A percentile compares a stretch with the other conserved stretches of the same genome.
Conservation (phyloP, 106 monocot species). For the Alisma plantagoaquatica region DNA sequence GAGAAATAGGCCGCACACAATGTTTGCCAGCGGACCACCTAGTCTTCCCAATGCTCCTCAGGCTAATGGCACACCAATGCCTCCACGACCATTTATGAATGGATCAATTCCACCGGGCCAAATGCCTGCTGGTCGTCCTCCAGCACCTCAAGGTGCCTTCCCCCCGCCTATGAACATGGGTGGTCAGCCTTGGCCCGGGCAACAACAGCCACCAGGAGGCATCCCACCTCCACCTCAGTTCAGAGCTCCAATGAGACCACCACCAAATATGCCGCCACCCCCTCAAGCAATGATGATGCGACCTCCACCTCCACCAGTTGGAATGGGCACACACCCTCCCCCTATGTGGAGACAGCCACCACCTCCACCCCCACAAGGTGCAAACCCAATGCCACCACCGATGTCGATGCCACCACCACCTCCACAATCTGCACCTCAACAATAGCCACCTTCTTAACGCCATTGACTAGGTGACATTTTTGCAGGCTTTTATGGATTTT, state of each 20-base stretch:
- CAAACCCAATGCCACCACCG: constrained; percentile 41
- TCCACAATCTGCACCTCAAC: constrained; percentile 37
- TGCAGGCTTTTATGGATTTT: too few relatives aligned
- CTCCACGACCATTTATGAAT: constrained; percentile 49
- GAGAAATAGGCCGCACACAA: constrained; percentile 73
- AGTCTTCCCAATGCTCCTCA: constrained; percentile 41
- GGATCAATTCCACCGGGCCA: constrained; percentile 32
- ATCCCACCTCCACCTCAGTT: constrained; percentile 36
- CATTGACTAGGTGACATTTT: too few relatives aligned
- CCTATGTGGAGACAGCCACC: constrained; percentile 21
- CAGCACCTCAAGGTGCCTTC: constrained; percentile 44
- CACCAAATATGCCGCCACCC: constrained; percentile 17
- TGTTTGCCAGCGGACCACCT: constrained; percentile 91
- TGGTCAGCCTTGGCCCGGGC: constrained; percentile 42
- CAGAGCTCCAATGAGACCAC: constrained; percentile 41
- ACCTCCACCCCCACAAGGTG: constrained; percentile 30
- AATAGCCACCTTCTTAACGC: not conserved
- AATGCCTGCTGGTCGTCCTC: constrained; percentile 31
- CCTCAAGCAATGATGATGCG: constrained; percentile 40
- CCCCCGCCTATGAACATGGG: constrained; percentile 58
- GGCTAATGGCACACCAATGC: constrained; percentile 14
- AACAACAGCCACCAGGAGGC: constrained; percentile 25
- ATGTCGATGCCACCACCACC: constrained; percentile 36
- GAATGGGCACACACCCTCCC: constrained; percentile 42
- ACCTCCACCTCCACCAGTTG: constrained; percentile 28